Percentiles rank a stretch among this genome's conserved stretches.
phyloP scores from a whole-genome alignment of 768 basidiomycete genomes.

The Multifurca ochricompacta region DNA sequence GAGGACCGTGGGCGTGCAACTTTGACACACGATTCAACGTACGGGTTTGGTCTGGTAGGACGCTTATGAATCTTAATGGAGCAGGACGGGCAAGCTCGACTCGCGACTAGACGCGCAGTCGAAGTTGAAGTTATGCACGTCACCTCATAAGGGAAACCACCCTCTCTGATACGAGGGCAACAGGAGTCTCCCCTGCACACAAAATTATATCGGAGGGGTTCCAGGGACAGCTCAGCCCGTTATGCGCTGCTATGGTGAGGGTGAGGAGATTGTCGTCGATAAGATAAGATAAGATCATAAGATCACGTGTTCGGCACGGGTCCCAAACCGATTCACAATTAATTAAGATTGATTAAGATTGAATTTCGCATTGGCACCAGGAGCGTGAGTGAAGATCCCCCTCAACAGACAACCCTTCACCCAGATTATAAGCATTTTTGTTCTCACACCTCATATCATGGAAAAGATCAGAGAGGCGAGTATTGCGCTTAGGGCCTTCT shows the following conservation, averaged over 20 bases:
- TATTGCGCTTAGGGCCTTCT: neutral
- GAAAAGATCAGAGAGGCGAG: slow-evolving; percentile 13
- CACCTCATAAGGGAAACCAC: neutral
- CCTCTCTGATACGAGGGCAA: neutral
- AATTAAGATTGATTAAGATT: no score
- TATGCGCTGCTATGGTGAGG: neutral
- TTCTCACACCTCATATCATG: neutral
- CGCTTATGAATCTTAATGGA: neutral
- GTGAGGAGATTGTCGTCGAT: neutral
- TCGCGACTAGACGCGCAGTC: neutral
- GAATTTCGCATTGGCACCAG: no score
- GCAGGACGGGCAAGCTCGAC: neutral
- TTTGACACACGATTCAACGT: no score
- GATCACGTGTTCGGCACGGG: slow-evolving; percentile 11
- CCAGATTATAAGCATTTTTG: neutral
- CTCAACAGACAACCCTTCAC: slow-evolving; percentile 6
- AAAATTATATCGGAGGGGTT: neutral
- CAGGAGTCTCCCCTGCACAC: slow-evolving; percentile 2
- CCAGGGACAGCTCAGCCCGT: neutral
- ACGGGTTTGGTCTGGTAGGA: neutral
- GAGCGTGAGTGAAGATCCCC: neutral
- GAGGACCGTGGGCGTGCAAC: neutral
- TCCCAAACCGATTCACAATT: no score
- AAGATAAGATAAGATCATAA: no score
- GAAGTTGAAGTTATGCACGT: neutral